These are phyloP conservation scores for Globisporangium orthogonon DNA, from an alignment of 352 stramenopile genomes.

Conservation along the genomic window DNA sequence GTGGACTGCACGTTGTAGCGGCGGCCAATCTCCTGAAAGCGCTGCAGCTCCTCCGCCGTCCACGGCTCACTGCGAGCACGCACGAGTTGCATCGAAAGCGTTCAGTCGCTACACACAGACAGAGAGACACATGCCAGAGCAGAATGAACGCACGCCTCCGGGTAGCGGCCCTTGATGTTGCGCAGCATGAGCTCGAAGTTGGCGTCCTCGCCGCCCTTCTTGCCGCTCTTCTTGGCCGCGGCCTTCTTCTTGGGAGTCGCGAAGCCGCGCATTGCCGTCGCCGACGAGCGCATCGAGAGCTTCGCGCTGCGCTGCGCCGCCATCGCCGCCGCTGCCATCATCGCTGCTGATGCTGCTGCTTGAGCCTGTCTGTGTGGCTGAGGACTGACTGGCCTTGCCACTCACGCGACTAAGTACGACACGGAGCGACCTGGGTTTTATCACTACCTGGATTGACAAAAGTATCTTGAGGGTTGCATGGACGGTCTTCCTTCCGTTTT, in stretches of 20 bases:
- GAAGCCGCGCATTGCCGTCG: conserved; percentile 4
- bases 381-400: neutral
- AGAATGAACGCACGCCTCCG: conserved; percentile 42
- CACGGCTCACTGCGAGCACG: conserved; percentile 48
- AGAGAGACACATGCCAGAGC: neutral
- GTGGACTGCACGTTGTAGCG: conserved; percentile 76
- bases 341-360: neutral
- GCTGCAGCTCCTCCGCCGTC: conserved; percentile 72
- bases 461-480: too few relatives aligned
- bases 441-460: neutral
- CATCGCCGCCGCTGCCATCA: neutral
- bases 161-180: conserved; percentile 71
- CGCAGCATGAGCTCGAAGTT: conserved; percentile 87
- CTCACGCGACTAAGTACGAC: neutral
- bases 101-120: neutral
- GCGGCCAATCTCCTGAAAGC: conserved; percentile 73
- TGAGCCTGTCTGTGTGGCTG: neutral
- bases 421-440: neutral
- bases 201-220: conserved; percentile 27
- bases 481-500: neutral
- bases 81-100: neutral
- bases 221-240: conserved; percentile 10
- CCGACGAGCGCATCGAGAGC: conserved; percentile 1
- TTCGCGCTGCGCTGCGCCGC: conserved; percentile 11
- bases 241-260: conserved; percentile 12